Conservation (phyloP, 805 yeast genomes). For the Spathaspora arborariae region DNA sequence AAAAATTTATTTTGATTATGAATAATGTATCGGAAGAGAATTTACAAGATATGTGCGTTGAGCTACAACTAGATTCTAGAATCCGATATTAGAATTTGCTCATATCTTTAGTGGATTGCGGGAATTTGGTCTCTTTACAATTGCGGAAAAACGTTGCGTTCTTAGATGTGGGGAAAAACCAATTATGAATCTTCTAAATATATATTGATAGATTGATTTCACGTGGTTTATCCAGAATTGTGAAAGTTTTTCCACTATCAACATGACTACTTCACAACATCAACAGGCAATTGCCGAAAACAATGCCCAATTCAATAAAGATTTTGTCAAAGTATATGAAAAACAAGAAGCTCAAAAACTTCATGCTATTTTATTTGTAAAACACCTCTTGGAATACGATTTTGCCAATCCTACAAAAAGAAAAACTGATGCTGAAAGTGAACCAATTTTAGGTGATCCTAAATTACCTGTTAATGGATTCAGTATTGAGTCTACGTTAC, state of each 20-base stretch:
- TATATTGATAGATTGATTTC: not conserved
- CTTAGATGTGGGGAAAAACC: too few relatives aligned
- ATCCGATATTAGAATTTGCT: too few relatives aligned
- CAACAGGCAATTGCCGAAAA: conserved; percentile 23
- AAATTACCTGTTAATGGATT: conserved; percentile 10
- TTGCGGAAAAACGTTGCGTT: too few relatives aligned
- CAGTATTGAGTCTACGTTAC: conserved; percentile 8
- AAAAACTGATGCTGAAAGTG: conserved; percentile 12
- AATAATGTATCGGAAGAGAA: too few relatives aligned
- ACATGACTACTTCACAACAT: conserved; percentile 7
- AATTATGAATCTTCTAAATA: too few relatives aligned
- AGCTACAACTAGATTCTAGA: too few relatives aligned
- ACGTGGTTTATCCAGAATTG: not conserved
- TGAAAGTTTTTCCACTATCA: not conserved
- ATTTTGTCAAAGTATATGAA: conserved; percentile 21
- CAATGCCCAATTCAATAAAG: conserved; percentile 13
- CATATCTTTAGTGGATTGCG: too few relatives aligned
- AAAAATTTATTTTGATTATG: not conserved
- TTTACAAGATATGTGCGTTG: not conserved
- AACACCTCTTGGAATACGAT: conserved; percentile 18
- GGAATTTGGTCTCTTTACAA: too few relatives aligned
- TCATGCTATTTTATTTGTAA: conserved; percentile 16
- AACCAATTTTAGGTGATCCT: conserved; percentile 13
- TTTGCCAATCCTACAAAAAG: conserved; percentile 7
- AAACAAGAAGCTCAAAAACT: conserved; percentile 13